phyloP scores from a whole-genome alignment of 1,284 basidiomycete species.

The Entoloma clypeatum region DNA sequence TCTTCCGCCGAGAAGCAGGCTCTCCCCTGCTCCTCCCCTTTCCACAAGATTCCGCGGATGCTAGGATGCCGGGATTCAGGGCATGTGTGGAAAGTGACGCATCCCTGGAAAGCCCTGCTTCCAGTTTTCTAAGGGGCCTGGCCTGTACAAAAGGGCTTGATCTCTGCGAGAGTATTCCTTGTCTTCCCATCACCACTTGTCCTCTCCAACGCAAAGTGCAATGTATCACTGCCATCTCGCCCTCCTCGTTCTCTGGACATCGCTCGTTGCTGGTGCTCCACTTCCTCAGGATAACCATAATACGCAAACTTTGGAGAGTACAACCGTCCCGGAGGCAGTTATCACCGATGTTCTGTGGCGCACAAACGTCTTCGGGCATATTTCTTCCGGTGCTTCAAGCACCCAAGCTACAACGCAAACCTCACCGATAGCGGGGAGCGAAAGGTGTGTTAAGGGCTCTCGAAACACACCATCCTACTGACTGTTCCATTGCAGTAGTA shows the following conservation, averaged over 20 bases:
- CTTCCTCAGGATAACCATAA: constrained; percentile 8
- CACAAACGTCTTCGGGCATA: too few relatives aligned
- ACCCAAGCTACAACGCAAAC: too few relatives aligned
- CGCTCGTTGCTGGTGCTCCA: constrained; percentile 10
- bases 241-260: constrained; percentile 13
- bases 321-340: too few relatives aligned
- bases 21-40: constrained; percentile 2
- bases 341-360: too few relatives aligned
- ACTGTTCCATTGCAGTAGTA: too few relatives aligned
- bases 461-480: too few relatives aligned
- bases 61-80: constrained; percentile 5
- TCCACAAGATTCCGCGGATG: constrained; percentile 13
- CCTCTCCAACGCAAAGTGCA: constrained; percentile 4
- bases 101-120: background rate
- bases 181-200: constrained; percentile 11
- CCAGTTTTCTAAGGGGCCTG: constrained; percentile 9
- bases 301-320: constrained; percentile 5
- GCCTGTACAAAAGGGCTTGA: constrained; percentile 8
- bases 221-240: constrained; percentile 16
- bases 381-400: too few relatives aligned
- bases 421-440: too few relatives aligned
- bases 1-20: constrained; percentile 9
- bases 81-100: background rate
- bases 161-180: too few relatives aligned
- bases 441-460: too few relatives aligned